Conservation (phyloP, 73 alveolate genomes). For the Paraurostyla sp. region DNA sequence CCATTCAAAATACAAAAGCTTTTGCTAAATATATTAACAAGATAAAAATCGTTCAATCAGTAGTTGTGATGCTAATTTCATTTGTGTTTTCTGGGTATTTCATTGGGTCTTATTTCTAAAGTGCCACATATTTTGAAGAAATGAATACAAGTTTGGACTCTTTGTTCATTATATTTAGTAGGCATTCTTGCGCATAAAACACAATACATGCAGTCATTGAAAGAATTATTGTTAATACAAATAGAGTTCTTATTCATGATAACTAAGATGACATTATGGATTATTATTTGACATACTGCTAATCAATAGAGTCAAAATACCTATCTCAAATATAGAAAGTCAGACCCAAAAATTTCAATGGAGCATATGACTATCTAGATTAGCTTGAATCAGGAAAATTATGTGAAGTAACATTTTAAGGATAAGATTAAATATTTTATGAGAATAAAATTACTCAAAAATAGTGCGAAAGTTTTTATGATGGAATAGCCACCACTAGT, state of each 20-base stretch:
- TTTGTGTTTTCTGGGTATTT: background rate
- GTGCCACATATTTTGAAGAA: background rate
- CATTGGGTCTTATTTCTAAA: background rate
- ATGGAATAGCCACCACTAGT: background rate
- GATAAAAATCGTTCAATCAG: background rate
- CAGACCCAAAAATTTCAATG: background rate
- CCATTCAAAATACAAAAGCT: too few relatives aligned
- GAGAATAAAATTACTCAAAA: background rate
- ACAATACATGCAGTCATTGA: slow-evolving; percentile 3
- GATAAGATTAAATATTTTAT: background rate
- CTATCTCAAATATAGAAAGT: background rate
- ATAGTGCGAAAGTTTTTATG: background rate
- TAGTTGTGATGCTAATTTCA: background rate
- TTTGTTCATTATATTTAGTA: background rate
- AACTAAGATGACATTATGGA: slow-evolving; percentile 17
- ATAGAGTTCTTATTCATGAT: background rate
- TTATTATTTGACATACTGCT: background rate
- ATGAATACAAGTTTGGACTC: background rate
- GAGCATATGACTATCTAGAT: slow-evolving; percentile 4
- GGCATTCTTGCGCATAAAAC: background rate
- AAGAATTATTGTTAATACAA: background rate
- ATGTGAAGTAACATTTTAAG: background rate
- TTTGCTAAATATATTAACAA: background rate
- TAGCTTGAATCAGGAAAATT: background rate
- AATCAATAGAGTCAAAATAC: background rate